These are phyloP conservation scores for Sugiyamaella paludigena DNA, from an alignment of 1,139 yeast genomes.

Conservation along the genomic window DNA sequence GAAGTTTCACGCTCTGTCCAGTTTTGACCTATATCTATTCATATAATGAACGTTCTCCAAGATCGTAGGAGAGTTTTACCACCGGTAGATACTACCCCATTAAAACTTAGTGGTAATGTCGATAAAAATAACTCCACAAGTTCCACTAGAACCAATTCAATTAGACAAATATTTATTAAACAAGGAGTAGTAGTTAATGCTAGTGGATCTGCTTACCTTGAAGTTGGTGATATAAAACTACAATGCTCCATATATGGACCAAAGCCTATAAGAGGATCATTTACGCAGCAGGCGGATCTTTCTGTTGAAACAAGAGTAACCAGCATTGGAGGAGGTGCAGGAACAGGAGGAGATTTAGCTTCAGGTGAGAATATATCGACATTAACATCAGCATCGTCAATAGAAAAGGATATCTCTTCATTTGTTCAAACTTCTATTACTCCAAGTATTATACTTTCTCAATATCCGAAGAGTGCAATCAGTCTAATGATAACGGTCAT, in stretches of 20 bases:
- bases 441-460: constrained; percentile 61
- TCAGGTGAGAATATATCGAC: constrained; percentile 25
- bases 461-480: constrained; percentile 87
- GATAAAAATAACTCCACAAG: no score
- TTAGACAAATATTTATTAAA: constrained; percentile 35
- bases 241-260: constrained; percentile 85
- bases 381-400: constrained; percentile 11
- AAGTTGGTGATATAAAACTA: constrained; percentile 59
- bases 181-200: constrained; percentile 68
- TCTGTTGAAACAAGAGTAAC: constrained; percentile 64
- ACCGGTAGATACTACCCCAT: constrained; percentile 37
- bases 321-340: constrained; percentile 35
- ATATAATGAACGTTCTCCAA: constrained; percentile 30
- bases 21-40: no score
- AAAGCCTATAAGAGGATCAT: constrained; percentile 76
- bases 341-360: constrained; percentile 26
- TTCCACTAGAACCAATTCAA: constrained; percentile 1
- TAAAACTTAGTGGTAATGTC: constrained; percentile 8
- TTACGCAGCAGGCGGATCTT: constrained; percentile 64
- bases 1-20: no score
- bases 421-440: constrained; percentile 58
- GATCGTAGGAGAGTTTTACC: constrained; percentile 41
- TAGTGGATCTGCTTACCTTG: constrained; percentile 81
- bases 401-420: constrained; percentile 53
- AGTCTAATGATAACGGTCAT: constrained; percentile 73